Evolutionary conservation across 2,329 filamentous ascomycete genomes (phyloP).

Genomic region (Podosphaera leucotricha): DNA sequence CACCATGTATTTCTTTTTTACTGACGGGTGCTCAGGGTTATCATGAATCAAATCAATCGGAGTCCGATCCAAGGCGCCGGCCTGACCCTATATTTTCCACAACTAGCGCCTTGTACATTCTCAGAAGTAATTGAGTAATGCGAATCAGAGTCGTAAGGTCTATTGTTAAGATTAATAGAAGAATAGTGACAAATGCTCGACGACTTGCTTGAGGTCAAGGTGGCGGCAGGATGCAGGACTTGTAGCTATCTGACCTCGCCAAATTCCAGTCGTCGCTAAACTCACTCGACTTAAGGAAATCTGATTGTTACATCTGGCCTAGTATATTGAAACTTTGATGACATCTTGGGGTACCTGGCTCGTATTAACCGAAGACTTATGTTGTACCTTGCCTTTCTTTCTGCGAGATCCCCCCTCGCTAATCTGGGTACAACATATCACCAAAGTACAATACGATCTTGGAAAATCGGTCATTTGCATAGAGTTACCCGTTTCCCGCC

Average conservation of each 20-base stretch:
- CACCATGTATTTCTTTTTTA: background rate
- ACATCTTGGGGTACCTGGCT: background rate
- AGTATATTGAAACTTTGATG: background rate
- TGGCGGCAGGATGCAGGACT: background rate
- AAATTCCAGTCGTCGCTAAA: background rate
- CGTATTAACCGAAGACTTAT: background rate
- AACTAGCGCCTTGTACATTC: background rate
- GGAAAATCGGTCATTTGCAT: slow-evolving; percentile 7
- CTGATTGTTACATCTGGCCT: background rate
- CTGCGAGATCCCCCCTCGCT: slow-evolving; percentile 7
- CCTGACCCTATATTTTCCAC: background rate
- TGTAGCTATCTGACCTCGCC: background rate
- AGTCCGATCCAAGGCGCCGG: background rate
- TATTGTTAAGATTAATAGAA: background rate
- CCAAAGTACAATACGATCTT: slow-evolving; percentile 8
- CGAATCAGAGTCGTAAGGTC: background rate
- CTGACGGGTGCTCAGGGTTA: background rate
- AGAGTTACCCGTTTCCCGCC: slow-evolving; percentile 2
- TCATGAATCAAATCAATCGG: background rate
- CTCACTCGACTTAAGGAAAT: background rate
- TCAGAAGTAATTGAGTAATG: background rate
- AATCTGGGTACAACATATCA: slow-evolving; percentile 7
- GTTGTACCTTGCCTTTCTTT: slow-evolving; percentile 1
- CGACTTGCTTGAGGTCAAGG: background rate
- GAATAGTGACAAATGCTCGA: background rate